Evolutionary conservation across 129 eudicot genomes (phyloP).

Genomic region (Flaveria ramosissima): DNA sequence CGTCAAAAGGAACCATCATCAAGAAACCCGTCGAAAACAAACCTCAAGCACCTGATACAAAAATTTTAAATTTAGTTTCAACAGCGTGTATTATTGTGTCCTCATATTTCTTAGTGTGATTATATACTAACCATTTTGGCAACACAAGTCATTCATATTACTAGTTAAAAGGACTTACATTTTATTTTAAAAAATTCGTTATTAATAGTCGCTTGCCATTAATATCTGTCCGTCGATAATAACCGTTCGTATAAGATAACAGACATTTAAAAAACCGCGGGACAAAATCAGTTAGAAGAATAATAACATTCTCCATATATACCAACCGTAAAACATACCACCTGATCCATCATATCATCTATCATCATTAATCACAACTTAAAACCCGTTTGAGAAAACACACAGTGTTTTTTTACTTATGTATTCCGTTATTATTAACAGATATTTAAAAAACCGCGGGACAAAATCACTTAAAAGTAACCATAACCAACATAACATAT

Average conservation of each 20-base stretch:
- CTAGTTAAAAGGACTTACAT: not conserved
- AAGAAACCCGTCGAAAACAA: not conserved
- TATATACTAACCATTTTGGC: not conserved
- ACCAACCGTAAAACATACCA: not conserved
- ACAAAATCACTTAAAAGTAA: not conserved
- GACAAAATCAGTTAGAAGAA: not conserved
- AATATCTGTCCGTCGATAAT: not conserved
- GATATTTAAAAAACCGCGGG: slow-evolving; percentile 1
- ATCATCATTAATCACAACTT: not conserved
- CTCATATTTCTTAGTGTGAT: not conserved
- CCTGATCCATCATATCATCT: not conserved
- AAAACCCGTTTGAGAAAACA: not conserved
- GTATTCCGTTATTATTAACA: not conserved
- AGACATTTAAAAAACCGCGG: not conserved
- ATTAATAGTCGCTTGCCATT: not conserved
- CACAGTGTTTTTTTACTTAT: not conserved
- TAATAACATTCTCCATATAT: not conserved
- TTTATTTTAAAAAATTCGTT: not conserved
- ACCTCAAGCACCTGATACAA: not conserved
- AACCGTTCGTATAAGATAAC: no score
- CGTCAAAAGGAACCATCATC: not conserved
- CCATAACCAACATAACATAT: not conserved
- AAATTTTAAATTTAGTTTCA: not conserved
- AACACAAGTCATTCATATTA: not conserved
- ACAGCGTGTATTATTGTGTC: not conserved